phyloP scores from a whole-genome alignment of 1,284 basidiomycete genomes.

The Boletus holoroseus region DNA sequence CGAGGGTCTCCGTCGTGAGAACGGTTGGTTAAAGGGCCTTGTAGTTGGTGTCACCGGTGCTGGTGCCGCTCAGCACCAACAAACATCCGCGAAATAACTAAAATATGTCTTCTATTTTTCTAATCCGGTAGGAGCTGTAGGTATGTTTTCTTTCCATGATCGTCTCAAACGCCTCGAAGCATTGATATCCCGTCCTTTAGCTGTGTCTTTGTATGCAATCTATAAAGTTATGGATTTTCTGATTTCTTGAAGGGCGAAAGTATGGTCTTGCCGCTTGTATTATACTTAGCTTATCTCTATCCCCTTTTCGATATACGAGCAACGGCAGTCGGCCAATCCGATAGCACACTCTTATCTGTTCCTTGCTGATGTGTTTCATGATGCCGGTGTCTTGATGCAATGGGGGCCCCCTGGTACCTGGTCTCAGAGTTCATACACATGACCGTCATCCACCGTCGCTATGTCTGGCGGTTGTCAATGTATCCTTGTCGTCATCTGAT shows the following conservation, averaged over 20 bases:
- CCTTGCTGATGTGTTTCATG: neutral
- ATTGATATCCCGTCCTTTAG: constrained; percentile 8
- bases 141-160: constrained; percentile 5
- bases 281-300: constrained; percentile 6
- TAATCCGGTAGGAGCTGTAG: neutral
- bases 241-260: neutral
- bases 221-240: neutral
- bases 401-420: neutral
- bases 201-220: neutral
- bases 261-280: constrained; percentile 18
- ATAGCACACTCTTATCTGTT: neutral
- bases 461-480: neutral
- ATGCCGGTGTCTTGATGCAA: neutral
- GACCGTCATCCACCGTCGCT: neutral
- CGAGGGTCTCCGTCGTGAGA: constrained; percentile 86
- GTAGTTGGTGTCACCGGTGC: constrained; percentile 85
- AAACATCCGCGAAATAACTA: constrained; percentile 21
- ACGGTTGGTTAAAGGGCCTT: constrained; percentile 90
- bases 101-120: neutral
- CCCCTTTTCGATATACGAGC: neutral
- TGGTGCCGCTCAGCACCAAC: constrained; percentile 33
- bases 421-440: neutral
- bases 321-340: neutral
- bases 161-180: neutral
- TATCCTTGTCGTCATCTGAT: neutral